These are phyloP conservation scores for Corylus americana DNA, from an alignment of 306 rosid species.

Conservation along the genomic window DNA sequence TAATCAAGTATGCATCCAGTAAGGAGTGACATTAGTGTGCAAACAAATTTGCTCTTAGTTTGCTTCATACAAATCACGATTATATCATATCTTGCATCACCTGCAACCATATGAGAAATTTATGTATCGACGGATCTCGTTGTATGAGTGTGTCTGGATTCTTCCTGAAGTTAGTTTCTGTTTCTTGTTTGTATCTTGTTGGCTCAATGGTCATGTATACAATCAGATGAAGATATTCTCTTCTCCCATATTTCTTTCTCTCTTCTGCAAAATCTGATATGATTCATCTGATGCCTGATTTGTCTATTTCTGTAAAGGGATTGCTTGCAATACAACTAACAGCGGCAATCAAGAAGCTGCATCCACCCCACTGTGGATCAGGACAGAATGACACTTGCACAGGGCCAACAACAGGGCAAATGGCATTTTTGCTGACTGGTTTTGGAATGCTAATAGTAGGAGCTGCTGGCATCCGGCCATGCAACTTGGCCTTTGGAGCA, in stretches of 20 bases:
- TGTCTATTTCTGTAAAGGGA: slow-evolving; percentile 51
- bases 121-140: background rate
- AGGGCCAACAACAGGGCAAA: slow-evolving; percentile 68
- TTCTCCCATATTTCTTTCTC: too few species aligned
- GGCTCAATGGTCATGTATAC: too few species aligned
- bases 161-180: too few species aligned
- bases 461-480: slow-evolving; percentile 82
- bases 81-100: background rate
- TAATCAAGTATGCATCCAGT: background rate
- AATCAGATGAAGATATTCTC: too few species aligned
- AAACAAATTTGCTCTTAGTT: background rate
- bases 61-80: background rate
- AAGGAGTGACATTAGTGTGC: background rate
- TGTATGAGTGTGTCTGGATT: too few species aligned
- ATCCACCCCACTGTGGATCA: slow-evolving; percentile 63
- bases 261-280: background rate
- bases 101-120: background rate
- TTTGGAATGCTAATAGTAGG: slow-evolving; percentile 63
- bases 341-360: slow-evolving; percentile 62
- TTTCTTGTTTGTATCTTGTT: too few species aligned
- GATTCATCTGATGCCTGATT: background rate
- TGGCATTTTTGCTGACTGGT: slow-evolving; percentile 55
- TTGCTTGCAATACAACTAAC: slow-evolving; percentile 71
- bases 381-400: slow-evolving; percentile 44
- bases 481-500: slow-evolving; percentile 87